Conservation (phyloP, 257 asterid genomes). For the Penstemon davidsonii region DNA sequence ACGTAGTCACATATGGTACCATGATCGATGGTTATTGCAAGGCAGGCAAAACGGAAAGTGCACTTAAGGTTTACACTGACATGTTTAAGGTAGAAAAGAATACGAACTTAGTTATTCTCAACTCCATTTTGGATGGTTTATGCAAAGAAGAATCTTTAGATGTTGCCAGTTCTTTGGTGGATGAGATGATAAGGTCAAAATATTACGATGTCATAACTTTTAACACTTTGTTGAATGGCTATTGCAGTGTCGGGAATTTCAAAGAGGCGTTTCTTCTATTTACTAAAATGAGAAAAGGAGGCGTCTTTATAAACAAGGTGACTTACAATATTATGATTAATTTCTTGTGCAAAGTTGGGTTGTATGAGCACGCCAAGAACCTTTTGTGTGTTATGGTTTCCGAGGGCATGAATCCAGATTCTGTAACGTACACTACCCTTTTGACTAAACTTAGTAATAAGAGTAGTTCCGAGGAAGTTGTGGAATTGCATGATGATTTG, state of each 20-base stretch:
- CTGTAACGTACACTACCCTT: constrained; percentile 55
- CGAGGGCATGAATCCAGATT: constrained; percentile 49
- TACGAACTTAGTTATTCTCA: constrained; percentile 65
- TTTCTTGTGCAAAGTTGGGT: constrained; percentile 52
- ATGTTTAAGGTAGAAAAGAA: constrained; percentile 46
- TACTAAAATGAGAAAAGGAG: constrained; percentile 48
- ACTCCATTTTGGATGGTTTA: constrained; percentile 63
- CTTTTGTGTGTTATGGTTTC: constrained; percentile 49
- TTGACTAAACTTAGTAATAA: constrained; percentile 42
- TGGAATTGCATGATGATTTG: constrained; percentile 59
- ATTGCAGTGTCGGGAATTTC: constrained; percentile 47
- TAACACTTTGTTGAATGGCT: constrained; percentile 61
- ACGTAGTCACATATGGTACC: constrained; percentile 64
- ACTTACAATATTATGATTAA: constrained; percentile 62
- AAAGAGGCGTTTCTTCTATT: constrained; percentile 50
- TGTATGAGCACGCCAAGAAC: constrained; percentile 54
- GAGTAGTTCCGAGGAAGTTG: constrained; percentile 45
- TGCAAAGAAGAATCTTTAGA: constrained; percentile 53
- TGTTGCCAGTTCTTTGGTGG: constrained; percentile 39
- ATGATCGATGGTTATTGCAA: constrained; percentile 66
- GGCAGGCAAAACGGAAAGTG: constrained; percentile 38
- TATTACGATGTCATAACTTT: constrained; percentile 50
- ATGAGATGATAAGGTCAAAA: constrained; percentile 43
- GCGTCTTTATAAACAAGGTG: constrained; percentile 45
- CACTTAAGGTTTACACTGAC: constrained; percentile 46